Percentiles rank a stretch among this genome's conserved stretches.
Evolutionary conservation across 2,329 filamentous ascomycete genomes (phyloP).

Genomic region (Didymella lethalis): DNA sequence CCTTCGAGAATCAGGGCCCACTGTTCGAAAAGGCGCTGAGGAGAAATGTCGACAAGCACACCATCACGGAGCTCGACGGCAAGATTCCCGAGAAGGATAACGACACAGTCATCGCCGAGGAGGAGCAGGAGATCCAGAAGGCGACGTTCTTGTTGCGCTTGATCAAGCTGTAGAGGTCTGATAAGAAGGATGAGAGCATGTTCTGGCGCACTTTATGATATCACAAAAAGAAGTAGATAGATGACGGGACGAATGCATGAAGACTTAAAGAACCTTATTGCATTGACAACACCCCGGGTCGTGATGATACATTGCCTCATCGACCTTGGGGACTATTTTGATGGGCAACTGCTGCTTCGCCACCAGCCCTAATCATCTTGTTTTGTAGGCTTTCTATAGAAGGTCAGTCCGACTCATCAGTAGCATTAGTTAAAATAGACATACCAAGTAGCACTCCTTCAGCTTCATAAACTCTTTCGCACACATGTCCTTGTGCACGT

Average conservation of each 20-base stretch:
- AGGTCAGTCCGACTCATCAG: constrained; percentile 1
- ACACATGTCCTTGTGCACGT: constrained; percentile 91
- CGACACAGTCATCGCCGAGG: constrained; percentile 74
- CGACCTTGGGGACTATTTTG: background rate
- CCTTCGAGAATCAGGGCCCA: constrained; percentile 72
- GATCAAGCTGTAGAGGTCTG: constrained; percentile 67
- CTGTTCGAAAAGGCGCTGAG: constrained; percentile 80
- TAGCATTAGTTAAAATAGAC: constrained; percentile 29
- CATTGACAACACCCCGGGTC: background rate
- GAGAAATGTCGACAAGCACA: constrained; percentile 76
- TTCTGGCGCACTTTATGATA: constrained; percentile 21
- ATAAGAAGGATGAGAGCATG: constrained; percentile 3
- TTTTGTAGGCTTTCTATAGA: constrained; percentile 41
- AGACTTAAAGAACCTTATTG: constrained; percentile 12
- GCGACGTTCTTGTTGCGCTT: constrained; percentile 80
- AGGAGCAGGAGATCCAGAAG: constrained; percentile 86
- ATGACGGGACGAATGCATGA: constrained; percentile 25
- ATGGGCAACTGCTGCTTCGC: background rate
- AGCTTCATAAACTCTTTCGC: constrained; percentile 81
- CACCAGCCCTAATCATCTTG: constrained; percentile 30
- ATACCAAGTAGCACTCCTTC: constrained; percentile 87
- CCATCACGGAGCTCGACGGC: constrained; percentile 66
- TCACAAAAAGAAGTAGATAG: constrained; percentile 26
- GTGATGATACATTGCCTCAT: constrained; percentile 1
- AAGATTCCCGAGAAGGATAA: constrained; percentile 60